Conservation (phyloP, 164 flowering plant species). For the Umbilicus rupestris region DNA sequence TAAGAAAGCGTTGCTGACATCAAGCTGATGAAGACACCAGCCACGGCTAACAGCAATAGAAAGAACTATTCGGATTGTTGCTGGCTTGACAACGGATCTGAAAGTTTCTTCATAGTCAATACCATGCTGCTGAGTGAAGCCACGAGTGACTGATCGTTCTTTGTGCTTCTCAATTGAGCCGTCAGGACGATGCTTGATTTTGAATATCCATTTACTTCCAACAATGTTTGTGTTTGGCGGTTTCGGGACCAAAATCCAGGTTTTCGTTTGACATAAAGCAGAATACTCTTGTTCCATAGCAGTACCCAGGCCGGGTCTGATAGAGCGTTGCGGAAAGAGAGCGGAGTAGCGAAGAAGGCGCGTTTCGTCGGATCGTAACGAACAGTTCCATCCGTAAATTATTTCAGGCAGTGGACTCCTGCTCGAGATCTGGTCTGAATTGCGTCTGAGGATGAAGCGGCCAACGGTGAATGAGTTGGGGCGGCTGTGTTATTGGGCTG, state of each 20-base stretch:
- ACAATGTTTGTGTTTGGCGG: too few species aligned
- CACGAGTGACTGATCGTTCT: background rate
- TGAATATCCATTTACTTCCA: too few species aligned
- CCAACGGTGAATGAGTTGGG: too few species aligned
- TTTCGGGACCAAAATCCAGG: background rate
- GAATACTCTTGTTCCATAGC: background rate
- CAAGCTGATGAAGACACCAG: background rate
- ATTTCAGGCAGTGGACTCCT: background rate
- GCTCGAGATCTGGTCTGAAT: background rate
- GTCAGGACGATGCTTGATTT: too few species aligned
- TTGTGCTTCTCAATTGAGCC: background rate
- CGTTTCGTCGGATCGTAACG: background rate
- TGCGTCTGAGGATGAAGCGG: too few species aligned
- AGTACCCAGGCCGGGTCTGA: background rate
- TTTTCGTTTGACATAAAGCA: background rate
- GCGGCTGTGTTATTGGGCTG: too few species aligned
- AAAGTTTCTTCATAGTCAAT: background rate
- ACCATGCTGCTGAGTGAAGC: background rate
- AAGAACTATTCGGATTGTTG: background rate
- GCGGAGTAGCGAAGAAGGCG: background rate
- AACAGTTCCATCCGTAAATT: background rate
- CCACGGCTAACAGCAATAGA: background rate
- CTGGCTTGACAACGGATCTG: background rate
- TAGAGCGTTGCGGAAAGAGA: background rate
- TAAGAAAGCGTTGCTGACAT: background rate